These are phyloP conservation scores for Prosopis cineraria DNA, from an alignment of 306 rosid species.

Conservation along the genomic window DNA sequence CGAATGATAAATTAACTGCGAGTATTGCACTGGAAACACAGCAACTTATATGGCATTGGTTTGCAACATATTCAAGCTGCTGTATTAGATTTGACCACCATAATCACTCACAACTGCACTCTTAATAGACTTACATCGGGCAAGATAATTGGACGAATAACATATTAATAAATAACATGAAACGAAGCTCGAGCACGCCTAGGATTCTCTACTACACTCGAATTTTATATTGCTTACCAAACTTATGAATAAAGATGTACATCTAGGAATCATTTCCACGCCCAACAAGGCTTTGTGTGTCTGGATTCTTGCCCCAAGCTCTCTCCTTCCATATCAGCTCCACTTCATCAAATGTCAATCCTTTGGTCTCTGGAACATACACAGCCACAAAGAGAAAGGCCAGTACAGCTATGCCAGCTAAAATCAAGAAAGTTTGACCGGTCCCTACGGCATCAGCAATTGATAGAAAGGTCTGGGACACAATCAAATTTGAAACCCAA, in stretches of 20 bases:
- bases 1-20: not conserved
- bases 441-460: constrained; percentile 63
- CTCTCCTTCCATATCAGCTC: constrained; percentile 86
- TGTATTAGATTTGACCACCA: not conserved
- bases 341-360: constrained; percentile 92
- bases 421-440: constrained; percentile 72
- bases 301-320: constrained; percentile 66
- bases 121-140: not conserved
- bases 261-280: constrained; percentile 41
- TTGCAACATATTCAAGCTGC: too few species aligned
- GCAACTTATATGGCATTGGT: too few species aligned
- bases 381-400: constrained; percentile 66
- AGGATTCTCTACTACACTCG: too few species aligned
- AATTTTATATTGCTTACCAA: not conserved
- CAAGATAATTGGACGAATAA: not conserved
- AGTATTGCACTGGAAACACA: too few species aligned
- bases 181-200: not conserved
- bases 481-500: constrained; percentile 85
- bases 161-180: too few species aligned
- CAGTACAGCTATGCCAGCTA: constrained; percentile 59
- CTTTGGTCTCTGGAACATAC: constrained; percentile 83
- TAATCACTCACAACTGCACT: not conserved
- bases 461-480: constrained; percentile 76
- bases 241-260: too few species aligned
- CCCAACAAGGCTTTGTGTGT: constrained; percentile 66